Base-by-base conservation (phyloP, 1,284 basidiomycete genomes). In the Ceratobasidium sp. region DNA sequence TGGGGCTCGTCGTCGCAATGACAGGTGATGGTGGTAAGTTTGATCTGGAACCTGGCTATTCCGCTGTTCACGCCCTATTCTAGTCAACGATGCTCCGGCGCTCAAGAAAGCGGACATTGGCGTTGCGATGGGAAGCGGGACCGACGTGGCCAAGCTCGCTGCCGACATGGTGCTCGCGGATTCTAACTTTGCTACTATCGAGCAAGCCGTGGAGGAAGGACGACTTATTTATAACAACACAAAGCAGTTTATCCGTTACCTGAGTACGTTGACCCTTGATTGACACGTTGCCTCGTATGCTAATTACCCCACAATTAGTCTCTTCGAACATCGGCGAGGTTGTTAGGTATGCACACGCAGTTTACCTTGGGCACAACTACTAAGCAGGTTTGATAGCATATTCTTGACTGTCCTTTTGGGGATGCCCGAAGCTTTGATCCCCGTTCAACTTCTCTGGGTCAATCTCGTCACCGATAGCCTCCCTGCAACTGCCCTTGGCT, bases 271-370 rank as follows among this genome's bases (percentile, higher is more conserved):
- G 13, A 16, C 29, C 68, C 74, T 74, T 51, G 3, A 22, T 41
- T 29, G 46, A 62, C n/a, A 49, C 11, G 13, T 46, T 13, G 31
- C 31, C 11, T 24, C 19, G 29, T 22, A 49, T 37, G 22, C 48
- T 61, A 29, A 73, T 66, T 74, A 80, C 79, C 69, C 81, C 63
- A 81, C 81, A 82, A 84, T 79, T 77, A 96, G 95, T 99, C 83
- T 98, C 95, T 53, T 96, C 94, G 75, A 99, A 98, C 85, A 98
- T 98, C 81, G 96, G 97, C 76, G 96, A 98, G 82, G 97, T 98
- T 77, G 96, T 98, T 81, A 94, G 89, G 88, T 88, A 79, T 76
- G 83, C 68, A 8, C 14, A 2, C 41, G 13, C 14, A 4, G 54
- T 64, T 46, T 54, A 51, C 34, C 24, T 39, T 22, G 7, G 31